A percentile compares a stretch with the other conserved stretches of the same genome.
Evolutionary conservation across 345 rosid species (phyloP).

Genomic region (Isatis tinctoria): DNA sequence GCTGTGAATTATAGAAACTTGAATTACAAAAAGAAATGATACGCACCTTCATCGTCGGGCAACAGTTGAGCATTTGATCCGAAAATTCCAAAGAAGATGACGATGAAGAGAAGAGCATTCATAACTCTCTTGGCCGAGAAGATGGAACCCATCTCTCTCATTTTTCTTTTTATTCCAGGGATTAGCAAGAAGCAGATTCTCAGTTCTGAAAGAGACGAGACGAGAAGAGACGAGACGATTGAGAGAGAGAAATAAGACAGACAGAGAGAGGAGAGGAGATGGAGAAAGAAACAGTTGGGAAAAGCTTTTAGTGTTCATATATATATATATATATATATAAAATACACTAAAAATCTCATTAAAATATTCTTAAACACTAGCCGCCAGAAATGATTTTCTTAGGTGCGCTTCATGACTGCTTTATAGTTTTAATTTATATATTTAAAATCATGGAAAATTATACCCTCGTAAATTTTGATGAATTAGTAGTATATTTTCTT

Average conservation of each 20-base stretch:
- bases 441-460: not conserved
- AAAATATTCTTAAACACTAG: not conserved
- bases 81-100: constrained; percentile 27
- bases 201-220: not conserved
- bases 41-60: constrained; percentile 57
- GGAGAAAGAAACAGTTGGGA: not conserved
- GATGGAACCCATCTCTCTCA: constrained; percentile 31
- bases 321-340: not conserved
- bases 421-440: not conserved
- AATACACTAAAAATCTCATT: not conserved
- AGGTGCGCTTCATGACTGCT: constrained; percentile 10
- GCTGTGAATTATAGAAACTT: not conserved
- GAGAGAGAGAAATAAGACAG: not conserved
- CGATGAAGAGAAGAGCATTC: constrained; percentile 27
- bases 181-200: not conserved
- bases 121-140: constrained; percentile 17
- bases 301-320: constrained; percentile 8
- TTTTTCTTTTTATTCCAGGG: not conserved
- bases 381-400: constrained; percentile 15
- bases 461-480: not conserved
- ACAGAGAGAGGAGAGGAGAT: not conserved
- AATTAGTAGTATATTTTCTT: not conserved
- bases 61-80: constrained; percentile 49
- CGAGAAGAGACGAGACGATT: not conserved
- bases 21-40: not conserved